A percentile compares a stretch with the other conserved stretches of the same genome.
Conservation (phyloP, 2,329 filamentous ascomycete species). For the Cercospora sp. region DNA sequence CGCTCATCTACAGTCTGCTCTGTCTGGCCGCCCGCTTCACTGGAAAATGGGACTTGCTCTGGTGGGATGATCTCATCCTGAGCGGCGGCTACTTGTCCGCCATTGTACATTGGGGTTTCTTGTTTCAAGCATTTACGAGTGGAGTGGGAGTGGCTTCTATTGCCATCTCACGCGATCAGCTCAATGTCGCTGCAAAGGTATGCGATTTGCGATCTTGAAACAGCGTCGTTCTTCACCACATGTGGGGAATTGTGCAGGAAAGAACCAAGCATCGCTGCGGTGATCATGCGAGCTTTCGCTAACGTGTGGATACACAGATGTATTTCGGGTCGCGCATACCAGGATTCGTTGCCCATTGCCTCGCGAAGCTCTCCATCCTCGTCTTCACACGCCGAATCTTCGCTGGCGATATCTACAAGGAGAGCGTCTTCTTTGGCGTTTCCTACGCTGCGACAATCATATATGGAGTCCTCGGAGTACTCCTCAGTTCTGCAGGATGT, state of each 20-base stretch:
- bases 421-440: constrained; percentile 25
- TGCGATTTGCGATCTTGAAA: background rate
- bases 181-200: constrained; percentile 17
- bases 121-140: constrained; percentile 18
- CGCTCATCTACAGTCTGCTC: constrained; percentile 27
- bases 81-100: constrained; percentile 20
- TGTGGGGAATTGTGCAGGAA: background rate
- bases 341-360: constrained; percentile 25
- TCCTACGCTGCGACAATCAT: constrained; percentile 19
- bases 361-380: constrained; percentile 28
- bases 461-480: constrained; percentile 24
- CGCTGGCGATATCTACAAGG: constrained; percentile 27
- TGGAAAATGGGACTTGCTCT: constrained; percentile 28
- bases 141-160: constrained; percentile 21
- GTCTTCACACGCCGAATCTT: constrained; percentile 31
- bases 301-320: constrained; percentile 14
- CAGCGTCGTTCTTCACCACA: background rate
- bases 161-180: constrained; percentile 11
- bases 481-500: constrained; percentile 29
- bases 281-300: background rate
- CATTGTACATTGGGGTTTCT: constrained; percentile 24
- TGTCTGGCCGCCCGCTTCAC: constrained; percentile 25
- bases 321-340: constrained; percentile 28
- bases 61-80: constrained; percentile 28
- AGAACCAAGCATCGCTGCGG: background rate